phyloP scores from a whole-genome alignment of 305 asterid genomes.

The Solanum chacoense region DNA sequence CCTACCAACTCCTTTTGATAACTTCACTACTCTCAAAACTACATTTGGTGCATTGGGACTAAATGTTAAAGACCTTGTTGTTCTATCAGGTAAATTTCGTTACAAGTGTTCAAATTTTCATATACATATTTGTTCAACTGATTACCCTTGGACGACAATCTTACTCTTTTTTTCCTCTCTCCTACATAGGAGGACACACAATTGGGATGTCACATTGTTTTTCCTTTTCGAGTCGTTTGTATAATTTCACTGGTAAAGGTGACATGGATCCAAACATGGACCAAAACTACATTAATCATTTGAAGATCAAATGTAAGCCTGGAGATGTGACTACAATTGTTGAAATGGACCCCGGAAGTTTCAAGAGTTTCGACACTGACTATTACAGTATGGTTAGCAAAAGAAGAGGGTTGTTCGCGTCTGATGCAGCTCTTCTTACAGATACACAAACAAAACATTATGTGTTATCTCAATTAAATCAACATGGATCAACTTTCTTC shows the following conservation, averaged over 20 bases:
- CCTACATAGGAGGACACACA: slow-evolving; percentile 35
- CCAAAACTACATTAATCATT: slow-evolving; percentile 13
- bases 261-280: slow-evolving; percentile 36
- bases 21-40: slow-evolving; percentile 29
- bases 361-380: slow-evolving; percentile 17
- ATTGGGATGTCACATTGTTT: slow-evolving; percentile 43
- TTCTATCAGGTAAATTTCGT: slow-evolving; percentile 34
- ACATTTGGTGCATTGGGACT: slow-evolving; percentile 39
- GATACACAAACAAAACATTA: slow-evolving; percentile 21
- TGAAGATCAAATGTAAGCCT: slow-evolving; percentile 18
- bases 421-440: slow-evolving; percentile 38
- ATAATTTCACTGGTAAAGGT: slow-evolving; percentile 2
- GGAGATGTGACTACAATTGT: slow-evolving; percentile 20
- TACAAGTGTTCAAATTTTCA: too few relatives aligned
- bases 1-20: slow-evolving; percentile 45
- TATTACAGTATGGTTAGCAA: slow-evolving; percentile 17
- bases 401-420: slow-evolving; percentile 32
- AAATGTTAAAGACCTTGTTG: slow-evolving; percentile 36
- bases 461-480: slow-evolving; percentile 10
- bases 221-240: slow-evolving; percentile 29
- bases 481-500: slow-evolving; percentile 11
- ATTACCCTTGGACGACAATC: background rate
- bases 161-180: too few relatives aligned
- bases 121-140: background rate
- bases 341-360: slow-evolving; percentile 49